Evolutionary conservation across 148 eudicot species (phyloP), one percentile per base, ranked within the genome.

Genomic region (Rhododendron simsii): DNA sequence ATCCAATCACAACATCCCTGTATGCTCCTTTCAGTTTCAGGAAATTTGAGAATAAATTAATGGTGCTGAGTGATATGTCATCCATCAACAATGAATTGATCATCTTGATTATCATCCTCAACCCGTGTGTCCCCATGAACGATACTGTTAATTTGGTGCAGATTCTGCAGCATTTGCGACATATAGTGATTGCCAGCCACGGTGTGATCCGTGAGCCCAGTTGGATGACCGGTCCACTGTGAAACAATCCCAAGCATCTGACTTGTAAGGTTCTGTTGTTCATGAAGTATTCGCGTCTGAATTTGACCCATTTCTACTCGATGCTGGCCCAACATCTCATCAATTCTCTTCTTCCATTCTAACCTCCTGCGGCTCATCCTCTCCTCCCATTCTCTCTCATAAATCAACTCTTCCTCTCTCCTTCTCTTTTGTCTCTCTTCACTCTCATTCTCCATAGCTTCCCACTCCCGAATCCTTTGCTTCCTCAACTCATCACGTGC

Each of bases 61-160:
- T 15, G 37, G 10, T 74, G 28, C 5, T 79, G 28, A 44, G 15
- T 55, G 35, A 44, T 76, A 85, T 90, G 13, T 69, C 83, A 92
- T 85, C 95, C 94, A 89, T 96, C 98, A 84, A 96, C 96, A 81
- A 96, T 96, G 82, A 94, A 96, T 85, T 96, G 95, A 90, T 95
- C 95, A 69, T 96, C 98, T 84, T 91, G 98, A 84, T 92, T 91
- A 80, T 96, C 97, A 74, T 93, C 98, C 44, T 95, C 98, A 48
- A 95, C 96, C 73, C 94, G 91, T 9, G 93, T 87, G 88, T 94
- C 96, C 48, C 90, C 95, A 88, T 96, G 96, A 85, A 94, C 94
- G 82, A 96, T 94, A 80, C 88, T 97, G 84, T 87, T 94, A 84
- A 93, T 95, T 87, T 96, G 98, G 87, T 94, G 96, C 92, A 96